Base-by-base conservation (phyloP, 202 grass and related monocot species). In the Schoenoplectus tabernaemontani region DNA sequence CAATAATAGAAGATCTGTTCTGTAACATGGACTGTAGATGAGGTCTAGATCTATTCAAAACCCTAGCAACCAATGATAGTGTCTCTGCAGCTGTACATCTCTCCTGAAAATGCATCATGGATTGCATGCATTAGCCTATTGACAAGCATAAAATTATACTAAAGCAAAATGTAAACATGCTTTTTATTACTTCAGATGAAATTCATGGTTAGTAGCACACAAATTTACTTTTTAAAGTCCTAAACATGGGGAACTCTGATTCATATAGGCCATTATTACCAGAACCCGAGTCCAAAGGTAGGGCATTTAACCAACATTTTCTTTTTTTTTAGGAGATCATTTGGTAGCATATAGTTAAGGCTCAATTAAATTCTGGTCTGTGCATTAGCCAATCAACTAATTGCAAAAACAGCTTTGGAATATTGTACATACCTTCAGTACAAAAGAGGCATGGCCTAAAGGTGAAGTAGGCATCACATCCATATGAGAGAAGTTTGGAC, bases 401-500 rank as follows among this genome's bases (percentile, higher is more conserved):
- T n/a, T 60, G 33, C 33, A 78, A 78, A 78, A 78, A 54, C 33
- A 78, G n/a, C 54, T 48, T 82, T 75, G 88, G 84, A 78, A 64
- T 4, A 75, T 69, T 43, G 46, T 1, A 30, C 77, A 15, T 89
- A 99, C 96, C 89, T 95, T 99, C 54, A 99, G 83, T 13, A 90
- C 86, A 83, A 95, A 95, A 47, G 88, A 89, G 74, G 90, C 84
- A 84, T 87, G 92, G 85, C 68, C 87, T 89, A 11, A 84, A 83
- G 96, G 96, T 3, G 77, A 78, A 74, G 92, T 99, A 80, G 96
- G 96, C 83, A 83, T 95, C 76, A 99, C 90, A 78, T 99, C 96
- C 91, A 92, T 81, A 56, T 91, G 91, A 57, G 86, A 26, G 6
- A 92, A 89, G 82, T 70, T 79, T 81, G 91, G 82, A 83, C 81